A percentile compares a stretch with the other conserved stretches of the same genome.
These are phyloP conservation scores for Boletus holoroseus DNA, from an alignment of 1,284 basidiomycete genomes.

Conservation along the genomic window DNA sequence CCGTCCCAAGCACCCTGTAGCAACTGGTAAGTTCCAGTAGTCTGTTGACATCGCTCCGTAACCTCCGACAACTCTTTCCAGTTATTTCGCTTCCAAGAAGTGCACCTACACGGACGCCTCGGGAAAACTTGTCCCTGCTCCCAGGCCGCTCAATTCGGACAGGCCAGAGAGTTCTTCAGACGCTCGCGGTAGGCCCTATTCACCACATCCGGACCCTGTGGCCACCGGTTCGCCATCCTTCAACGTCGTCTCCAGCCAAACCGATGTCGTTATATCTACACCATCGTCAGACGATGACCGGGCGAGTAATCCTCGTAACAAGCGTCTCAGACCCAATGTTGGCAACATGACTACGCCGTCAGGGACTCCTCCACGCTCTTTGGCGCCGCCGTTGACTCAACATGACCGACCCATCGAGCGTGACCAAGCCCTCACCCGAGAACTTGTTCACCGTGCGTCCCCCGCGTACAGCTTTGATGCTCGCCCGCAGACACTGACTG, in stretches of 20 bases:
- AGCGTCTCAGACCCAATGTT: slow-evolving; percentile 25
- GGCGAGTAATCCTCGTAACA: slow-evolving; percentile 20
- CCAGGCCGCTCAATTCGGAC: slow-evolving; percentile 37
- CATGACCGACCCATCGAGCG: slow-evolving; percentile 41
- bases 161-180: slow-evolving; percentile 23
- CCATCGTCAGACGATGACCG: slow-evolving; percentile 31
- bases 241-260: slow-evolving; percentile 8
- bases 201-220: slow-evolving; percentile 18
- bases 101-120: slow-evolving; percentile 77
- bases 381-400: slow-evolving; percentile 27
- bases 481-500: slow-evolving; percentile 7
- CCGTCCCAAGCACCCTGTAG: slow-evolving; percentile 60
- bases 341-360: slow-evolving; percentile 22
- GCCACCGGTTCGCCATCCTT: slow-evolving; percentile 16
- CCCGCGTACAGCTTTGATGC: slow-evolving; percentile 1
- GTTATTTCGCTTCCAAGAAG: slow-evolving; percentile 73
- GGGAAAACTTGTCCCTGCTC: slow-evolving; percentile 70
- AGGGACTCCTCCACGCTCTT: slow-evolving; percentile 42
- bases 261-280: slow-evolving; percentile 15
- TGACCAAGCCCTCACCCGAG: slow-evolving; percentile 60
- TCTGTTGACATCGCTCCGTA: slow-evolving; percentile 1
- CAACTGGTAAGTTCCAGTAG: slow-evolving; percentile 54
- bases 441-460: slow-evolving; percentile 66
- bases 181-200: slow-evolving; percentile 12
- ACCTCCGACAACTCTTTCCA: slow-evolving; percentile 29